A percentile compares a stretch with the other conserved stretches of the same genome.
Conservation (phyloP, 2,329 filamentous ascomycete species). For the Ophiocordyceps polyrhachis-furcata region DNA sequence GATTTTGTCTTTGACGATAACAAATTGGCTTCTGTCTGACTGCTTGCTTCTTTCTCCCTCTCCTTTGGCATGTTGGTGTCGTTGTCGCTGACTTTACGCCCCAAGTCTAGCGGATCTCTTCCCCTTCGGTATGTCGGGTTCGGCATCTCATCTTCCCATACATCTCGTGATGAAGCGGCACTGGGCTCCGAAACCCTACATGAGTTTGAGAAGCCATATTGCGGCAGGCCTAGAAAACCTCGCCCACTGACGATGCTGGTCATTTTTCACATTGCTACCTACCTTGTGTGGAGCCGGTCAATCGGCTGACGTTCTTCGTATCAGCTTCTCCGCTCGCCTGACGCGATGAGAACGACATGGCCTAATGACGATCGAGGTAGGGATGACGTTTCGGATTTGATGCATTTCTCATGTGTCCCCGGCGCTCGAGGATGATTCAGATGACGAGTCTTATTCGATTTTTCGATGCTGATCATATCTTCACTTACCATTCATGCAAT, state of each 20-base stretch:
- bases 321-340: background rate
- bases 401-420: background rate
- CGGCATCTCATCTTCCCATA: slow-evolving; percentile 3
- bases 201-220: slow-evolving; percentile 76
- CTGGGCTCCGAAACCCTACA: slow-evolving; percentile 73
- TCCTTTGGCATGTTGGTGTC: background rate
- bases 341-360: background rate
- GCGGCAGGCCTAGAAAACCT: slow-evolving; percentile 99
- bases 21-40: slow-evolving; percentile 76
- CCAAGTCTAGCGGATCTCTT: slow-evolving; percentile 8
- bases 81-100: slow-evolving; percentile 13
- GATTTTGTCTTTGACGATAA: slow-evolving; percentile 54
- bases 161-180: slow-evolving; percentile 70
- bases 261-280: background rate
- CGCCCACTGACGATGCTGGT: slow-evolving; percentile 59
- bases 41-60: slow-evolving; percentile 3
- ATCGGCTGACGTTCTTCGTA: background rate
- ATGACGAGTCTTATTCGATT: slow-evolving; percentile 68
- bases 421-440: slow-evolving; percentile 26
- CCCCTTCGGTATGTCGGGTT: slow-evolving; percentile 12
- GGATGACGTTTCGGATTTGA: background rate
- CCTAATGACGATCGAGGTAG: background rate
- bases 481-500: slow-evolving; percentile 58
- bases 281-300: background rate
- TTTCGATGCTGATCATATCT: slow-evolving; percentile 48